Percentiles rank a stretch among this genome's conserved stretches.
These are phyloP conservation scores for Bipolaris victoriae DNA, from an alignment of 2,329 filamentous ascomycete species.

Conservation along the genomic window DNA sequence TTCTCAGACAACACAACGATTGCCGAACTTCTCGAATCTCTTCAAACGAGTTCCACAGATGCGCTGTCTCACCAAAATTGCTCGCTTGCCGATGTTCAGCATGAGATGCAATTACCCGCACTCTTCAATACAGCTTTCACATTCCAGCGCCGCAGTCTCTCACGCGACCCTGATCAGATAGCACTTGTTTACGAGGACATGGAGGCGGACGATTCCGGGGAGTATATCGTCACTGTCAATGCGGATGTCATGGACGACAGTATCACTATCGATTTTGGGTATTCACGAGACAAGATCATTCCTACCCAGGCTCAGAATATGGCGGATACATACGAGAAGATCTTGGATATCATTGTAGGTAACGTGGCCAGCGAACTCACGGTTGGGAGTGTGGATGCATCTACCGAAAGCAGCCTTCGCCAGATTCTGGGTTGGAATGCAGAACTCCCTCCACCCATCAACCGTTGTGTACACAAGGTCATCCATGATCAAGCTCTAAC, in stretches of 20 bases:
- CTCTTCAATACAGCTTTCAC: slow-evolving; percentile 50
- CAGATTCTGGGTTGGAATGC: slow-evolving; percentile 41
- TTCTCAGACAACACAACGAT: slow-evolving; percentile 47
- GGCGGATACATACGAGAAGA: slow-evolving; percentile 39
- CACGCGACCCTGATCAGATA: slow-evolving; percentile 32
- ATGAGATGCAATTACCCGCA: slow-evolving; percentile 41
- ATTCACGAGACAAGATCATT: slow-evolving; percentile 39
- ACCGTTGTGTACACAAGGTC: slow-evolving; percentile 39
- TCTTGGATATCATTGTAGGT: slow-evolving; percentile 29
- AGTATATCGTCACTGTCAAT: slow-evolving; percentile 46
- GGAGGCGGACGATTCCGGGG: slow-evolving; percentile 45
- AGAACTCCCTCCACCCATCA: slow-evolving; percentile 32
- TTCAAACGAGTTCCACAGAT: slow-evolving; percentile 56
- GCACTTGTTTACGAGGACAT: slow-evolving; percentile 42
- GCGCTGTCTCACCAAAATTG: slow-evolving; percentile 58
- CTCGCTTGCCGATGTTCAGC: slow-evolving; percentile 51
- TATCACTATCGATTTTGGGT: slow-evolving; percentile 41
- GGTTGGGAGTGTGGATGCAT: slow-evolving; percentile 34
- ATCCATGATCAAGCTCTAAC: slow-evolving; percentile 39
- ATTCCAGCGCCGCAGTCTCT: slow-evolving; percentile 39
- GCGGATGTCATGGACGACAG: slow-evolving; percentile 40
- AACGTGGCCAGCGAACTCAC: slow-evolving; percentile 24
- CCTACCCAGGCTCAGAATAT: slow-evolving; percentile 38
- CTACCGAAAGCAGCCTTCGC: slow-evolving; percentile 28
- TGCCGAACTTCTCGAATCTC: slow-evolving; percentile 49